These are phyloP conservation scores for Clavaria fumosa DNA, from an alignment of 768 basidiomycete species.

Conservation along the genomic window DNA sequence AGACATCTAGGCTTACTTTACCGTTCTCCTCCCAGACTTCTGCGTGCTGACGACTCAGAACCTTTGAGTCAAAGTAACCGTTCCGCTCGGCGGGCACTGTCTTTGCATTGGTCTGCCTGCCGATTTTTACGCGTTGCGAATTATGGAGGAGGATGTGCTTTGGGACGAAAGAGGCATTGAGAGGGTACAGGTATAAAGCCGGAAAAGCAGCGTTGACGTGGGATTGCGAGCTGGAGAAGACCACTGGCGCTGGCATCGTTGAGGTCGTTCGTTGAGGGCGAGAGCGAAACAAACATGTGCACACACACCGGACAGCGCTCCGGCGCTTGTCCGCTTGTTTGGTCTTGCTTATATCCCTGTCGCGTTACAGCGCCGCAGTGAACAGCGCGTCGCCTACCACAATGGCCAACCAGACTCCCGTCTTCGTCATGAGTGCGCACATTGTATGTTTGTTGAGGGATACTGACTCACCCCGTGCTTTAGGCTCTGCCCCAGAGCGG, in stretches of 20 bases:
- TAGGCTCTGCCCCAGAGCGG: constrained; percentile 88
- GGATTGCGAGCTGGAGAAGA: no score
- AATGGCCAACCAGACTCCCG: constrained; percentile 72
- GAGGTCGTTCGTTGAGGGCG: no score
- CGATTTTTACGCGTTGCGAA: constrained; percentile 73
- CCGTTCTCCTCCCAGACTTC: constrained; percentile 93
- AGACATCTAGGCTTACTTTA: constrained; percentile 40
- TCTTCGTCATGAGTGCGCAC: constrained; percentile 68
- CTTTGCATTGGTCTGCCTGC: constrained; percentile 90
- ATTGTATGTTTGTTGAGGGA: neutral
- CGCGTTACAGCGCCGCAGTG: no score
- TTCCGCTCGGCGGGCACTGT: constrained; percentile 86
- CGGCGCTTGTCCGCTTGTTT: no score
- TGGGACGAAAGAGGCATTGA: constrained; percentile 88
- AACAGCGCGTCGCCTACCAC: no score
- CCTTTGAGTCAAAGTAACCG: constrained; percentile 93
- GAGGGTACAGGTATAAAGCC: constrained; percentile 66
- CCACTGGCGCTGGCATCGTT: no score
- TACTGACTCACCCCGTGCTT: constrained; percentile 7
- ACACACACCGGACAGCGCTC: no score
- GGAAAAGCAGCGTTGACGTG: no score
- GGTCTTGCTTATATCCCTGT: no score
- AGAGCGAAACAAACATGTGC: no score
- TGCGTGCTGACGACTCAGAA: constrained; percentile 86
- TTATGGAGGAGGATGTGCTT: constrained; percentile 78